Conservation (phyloP, 202 grass and related monocot genomes). For the Cymbopogon flexuosus region DNA sequence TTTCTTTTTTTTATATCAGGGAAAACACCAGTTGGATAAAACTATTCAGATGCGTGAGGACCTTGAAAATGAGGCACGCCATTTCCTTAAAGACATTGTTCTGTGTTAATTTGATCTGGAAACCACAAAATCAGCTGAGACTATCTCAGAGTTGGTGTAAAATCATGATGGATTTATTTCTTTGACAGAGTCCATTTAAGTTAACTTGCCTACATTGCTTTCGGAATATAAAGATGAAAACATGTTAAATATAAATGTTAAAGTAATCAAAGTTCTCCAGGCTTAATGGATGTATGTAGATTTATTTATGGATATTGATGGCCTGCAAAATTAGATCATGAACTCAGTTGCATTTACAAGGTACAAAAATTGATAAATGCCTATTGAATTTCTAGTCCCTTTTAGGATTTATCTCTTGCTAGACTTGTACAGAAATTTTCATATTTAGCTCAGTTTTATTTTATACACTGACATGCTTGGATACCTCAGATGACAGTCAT, state of each 20-base stretch:
- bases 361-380: not conserved
- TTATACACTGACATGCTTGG: not conserved
- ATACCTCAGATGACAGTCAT: not conserved
- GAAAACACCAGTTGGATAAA: slow-evolving; percentile 58
- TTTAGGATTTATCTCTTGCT: not conserved
- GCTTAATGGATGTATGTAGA: not conserved
- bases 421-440: not conserved
- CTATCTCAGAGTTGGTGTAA: not conserved
- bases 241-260: not conserved
- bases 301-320: not conserved
- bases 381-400: not conserved
- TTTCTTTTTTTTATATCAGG: slow-evolving; percentile 33
- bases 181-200: slow-evolving; percentile 8
- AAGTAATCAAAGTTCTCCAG: not conserved
- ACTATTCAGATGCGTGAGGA: slow-evolving; percentile 53
- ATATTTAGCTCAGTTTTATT: not conserved
- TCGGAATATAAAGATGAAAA: not conserved
- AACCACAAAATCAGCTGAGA: not conserved
- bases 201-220: not conserved
- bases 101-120: not conserved
- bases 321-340: not conserved
- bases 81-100: slow-evolving; percentile 19
- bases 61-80: slow-evolving; percentile 62
- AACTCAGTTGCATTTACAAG: not conserved
- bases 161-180: slow-evolving; percentile 3